Evolutionary conservation across 805 yeast species (phyloP).

Genomic region (Myxozyma geophila): DNA sequence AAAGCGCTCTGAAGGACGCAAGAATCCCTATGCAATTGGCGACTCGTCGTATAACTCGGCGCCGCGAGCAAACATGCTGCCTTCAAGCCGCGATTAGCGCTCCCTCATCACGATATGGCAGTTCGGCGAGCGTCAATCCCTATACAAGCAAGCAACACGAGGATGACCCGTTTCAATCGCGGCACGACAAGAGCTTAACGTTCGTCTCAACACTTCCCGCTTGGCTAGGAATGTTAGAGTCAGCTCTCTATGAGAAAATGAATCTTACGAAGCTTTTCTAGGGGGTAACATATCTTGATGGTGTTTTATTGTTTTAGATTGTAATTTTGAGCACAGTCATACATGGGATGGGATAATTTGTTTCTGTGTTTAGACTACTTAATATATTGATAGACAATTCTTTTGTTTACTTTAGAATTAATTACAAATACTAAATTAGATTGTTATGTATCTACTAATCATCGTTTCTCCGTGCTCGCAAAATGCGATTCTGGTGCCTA

Average conservation of each 20-base stretch:
- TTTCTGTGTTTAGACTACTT: no score
- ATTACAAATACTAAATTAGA: no score
- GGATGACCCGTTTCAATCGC: constrained; percentile 19
- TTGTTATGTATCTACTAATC: not conserved
- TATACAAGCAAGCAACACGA: not conserved
- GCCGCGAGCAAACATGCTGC: not conserved
- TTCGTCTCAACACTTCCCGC: constrained; percentile 74
- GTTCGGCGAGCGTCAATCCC: constrained; percentile 1
- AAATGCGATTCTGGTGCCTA: constrained; percentile 21
- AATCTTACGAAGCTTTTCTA: not conserved
- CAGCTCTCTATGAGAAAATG: not conserved
- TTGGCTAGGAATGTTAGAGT: constrained; percentile 52
- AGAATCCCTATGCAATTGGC: constrained; percentile 26
- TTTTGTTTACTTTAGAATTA: no score
- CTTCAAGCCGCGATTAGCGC: not conserved
- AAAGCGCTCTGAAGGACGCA: constrained; percentile 7
- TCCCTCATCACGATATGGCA: constrained; percentile 1
- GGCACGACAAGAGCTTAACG: constrained; percentile 48
- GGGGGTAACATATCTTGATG: not conserved
- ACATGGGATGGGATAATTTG: no score
- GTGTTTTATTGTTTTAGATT: no score
- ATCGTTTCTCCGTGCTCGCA: constrained; percentile 4
- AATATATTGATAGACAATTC: no score
- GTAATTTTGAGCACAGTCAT: no score
- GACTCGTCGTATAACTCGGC: constrained; percentile 17